Conservation (phyloP, 2,329 filamentous ascomycete species). For the Hypoxylon sp. region DNA sequence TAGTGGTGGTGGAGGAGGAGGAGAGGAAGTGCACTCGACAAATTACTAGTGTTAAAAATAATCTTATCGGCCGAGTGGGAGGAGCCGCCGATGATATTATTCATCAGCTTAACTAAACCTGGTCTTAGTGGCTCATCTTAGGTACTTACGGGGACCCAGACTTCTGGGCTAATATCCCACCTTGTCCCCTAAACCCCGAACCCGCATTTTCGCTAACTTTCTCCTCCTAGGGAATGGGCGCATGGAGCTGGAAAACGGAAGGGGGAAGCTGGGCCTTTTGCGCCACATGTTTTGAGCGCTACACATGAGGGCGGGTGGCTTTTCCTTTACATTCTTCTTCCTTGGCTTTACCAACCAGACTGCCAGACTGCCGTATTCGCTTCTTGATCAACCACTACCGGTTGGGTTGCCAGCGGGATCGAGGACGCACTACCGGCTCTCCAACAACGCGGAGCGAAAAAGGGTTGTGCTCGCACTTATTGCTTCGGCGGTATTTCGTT, state of each 20-base stretch:
- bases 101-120: conserved; percentile 12
- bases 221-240: conserved; percentile 46
- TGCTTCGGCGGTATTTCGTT: conserved; percentile 38
- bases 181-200: conserved; percentile 32
- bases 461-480: conserved; percentile 2
- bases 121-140: conserved; percentile 19
- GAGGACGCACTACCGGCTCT: conserved; percentile 1
- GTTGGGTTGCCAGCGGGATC: conserved; percentile 17
- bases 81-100: conserved; percentile 32
- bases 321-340: conserved; percentile 28
- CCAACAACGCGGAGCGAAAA: conserved; percentile 14
- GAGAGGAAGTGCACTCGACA: conserved; percentile 11
- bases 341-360: conserved; percentile 7
- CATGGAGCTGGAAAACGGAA: conserved; percentile 41
- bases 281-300: conserved; percentile 40
- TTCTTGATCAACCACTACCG: conserved; percentile 13
- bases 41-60: conserved; percentile 25
- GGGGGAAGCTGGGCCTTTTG: conserved; percentile 43
- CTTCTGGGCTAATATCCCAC: conserved; percentile 36
- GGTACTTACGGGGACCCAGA: conserved; percentile 4
- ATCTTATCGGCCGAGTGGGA: conserved; percentile 37
- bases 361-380: conserved; percentile 1
- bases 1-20: background rate
- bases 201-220: conserved; percentile 47
- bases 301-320: conserved; percentile 38